Base-by-base conservation (phyloP, 2,329 filamentous ascomycete genomes). In the Hypomyces rosellus region DNA sequence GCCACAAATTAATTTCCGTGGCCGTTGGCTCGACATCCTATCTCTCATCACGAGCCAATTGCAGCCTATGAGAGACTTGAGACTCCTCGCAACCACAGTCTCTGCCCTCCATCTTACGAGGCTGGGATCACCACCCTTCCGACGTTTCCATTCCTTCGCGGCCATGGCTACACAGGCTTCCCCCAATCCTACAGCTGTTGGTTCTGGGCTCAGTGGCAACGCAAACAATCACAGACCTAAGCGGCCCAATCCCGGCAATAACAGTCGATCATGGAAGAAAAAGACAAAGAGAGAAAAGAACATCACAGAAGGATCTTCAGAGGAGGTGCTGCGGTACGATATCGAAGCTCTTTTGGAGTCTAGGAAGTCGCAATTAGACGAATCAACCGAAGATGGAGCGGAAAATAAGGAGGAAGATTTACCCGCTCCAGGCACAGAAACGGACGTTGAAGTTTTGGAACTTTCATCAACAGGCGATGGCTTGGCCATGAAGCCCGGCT, bases 401-500 rank as follows among this genome's bases (percentile, higher is more conserved):
- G 48, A 51, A 40, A 44, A n/a, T 4, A 30, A 15, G 41, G 45
- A 34, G 11, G 36, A 49, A 34, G 51, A 63, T 1, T 69, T 90
- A 2, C 86, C 88, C 1, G 80, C 85, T 57, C 74, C 75, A 37
- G 86, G 86, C 52, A 78, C 82, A 5, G 88, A 95, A 65, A 81
- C 93, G 38, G 85, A 96, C 48, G 80, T 97, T 38, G 82, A 86
- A n/a, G 84, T 97, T 51, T 69, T 83, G 6, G 82, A 88, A 57
- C 75, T 97, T 34, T 95, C 92, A 0, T 97, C 92, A 0, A 96
- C 89, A 0, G 93, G 93, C 48, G 93, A 97, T 59, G 93, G 89
- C 3, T 78, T 99, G 50, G 93, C 88, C 4, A 74, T 88, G 51
- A 79, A 81, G n/a, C 71, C 81, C 25, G 78, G 81, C 53, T 85